phyloP scores from a whole-genome alignment of 2,329 filamentous ascomycete genomes.

The Ophiocordyceps camponoti-leonardi region DNA sequence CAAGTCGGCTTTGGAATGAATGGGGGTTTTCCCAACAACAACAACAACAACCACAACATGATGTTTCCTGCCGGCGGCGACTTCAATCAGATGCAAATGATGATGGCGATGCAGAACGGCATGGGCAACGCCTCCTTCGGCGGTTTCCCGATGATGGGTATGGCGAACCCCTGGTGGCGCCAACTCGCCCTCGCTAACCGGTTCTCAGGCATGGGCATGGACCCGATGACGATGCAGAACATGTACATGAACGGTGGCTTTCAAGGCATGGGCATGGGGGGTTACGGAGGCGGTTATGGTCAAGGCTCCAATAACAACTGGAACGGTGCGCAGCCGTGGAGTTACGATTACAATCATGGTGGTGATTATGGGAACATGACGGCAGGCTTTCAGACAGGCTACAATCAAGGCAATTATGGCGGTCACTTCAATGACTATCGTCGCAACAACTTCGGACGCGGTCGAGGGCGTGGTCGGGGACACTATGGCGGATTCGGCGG shows the following conservation, averaged over 20 bases:
- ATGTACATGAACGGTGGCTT: slow-evolving; percentile 69
- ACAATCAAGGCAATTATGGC: slow-evolving; percentile 73
- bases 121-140: slow-evolving; percentile 39
- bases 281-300: slow-evolving; percentile 45
- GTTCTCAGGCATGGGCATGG: slow-evolving; percentile 76
- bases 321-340: slow-evolving; percentile 70
- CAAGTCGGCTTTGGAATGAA: slow-evolving; percentile 21
- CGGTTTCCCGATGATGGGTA: slow-evolving; percentile 71
- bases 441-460: slow-evolving; percentile 47
- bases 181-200: slow-evolving; percentile 23
- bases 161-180: not conserved
- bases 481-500: slow-evolving; percentile 33
- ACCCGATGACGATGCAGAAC: slow-evolving; percentile 57
- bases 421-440: slow-evolving; percentile 61
- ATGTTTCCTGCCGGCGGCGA: slow-evolving; percentile 44
- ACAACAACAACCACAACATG: slow-evolving; percentile 24
- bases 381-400: slow-evolving; percentile 61
- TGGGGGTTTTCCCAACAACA: slow-evolving; percentile 25
- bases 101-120: slow-evolving; percentile 61
- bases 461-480: slow-evolving; percentile 49
- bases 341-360: slow-evolving; percentile 77
- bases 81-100: slow-evolving; percentile 64
- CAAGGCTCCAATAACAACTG: slow-evolving; percentile 59
- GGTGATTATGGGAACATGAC: slow-evolving; percentile 70
- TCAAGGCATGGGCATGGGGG: slow-evolving; percentile 70